Evolutionary conservation across 768 basidiomycete species (phyloP), one percentile per base, ranked within the genome.

Genomic region (Suillus weaverae): DNA sequence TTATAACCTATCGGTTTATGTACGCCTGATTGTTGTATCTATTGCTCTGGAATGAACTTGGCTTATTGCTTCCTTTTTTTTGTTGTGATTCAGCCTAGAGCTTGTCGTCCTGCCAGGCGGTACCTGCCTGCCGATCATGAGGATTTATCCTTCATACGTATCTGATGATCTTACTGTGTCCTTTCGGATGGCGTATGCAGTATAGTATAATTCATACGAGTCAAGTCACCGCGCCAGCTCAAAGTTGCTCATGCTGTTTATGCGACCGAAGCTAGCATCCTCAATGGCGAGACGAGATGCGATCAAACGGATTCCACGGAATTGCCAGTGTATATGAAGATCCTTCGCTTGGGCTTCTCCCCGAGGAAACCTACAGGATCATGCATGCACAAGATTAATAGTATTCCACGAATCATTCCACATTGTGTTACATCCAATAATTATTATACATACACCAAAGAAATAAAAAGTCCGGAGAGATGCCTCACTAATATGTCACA

Each of bases 371-470:
- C 10, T 41, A 20, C 38, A 59, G 26, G 39, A 59, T 32, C 38
- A 30, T 26, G 38, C 39, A 39, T 39, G 26, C 16, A 41, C 36
- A 59, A 59, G 26, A 30, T 18, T 59, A 4, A 59, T 26, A 22
- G 20, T 22, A 56, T 41, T 59, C 57, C 3, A 59, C 16, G 18
- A 30, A 61, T 44, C 57, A 61, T 61, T 62, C 39, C 57, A n/a
- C 44, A 26, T 44, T 30, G 53, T 61, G 39, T 63, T 63, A 63
- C 62, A 63, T 61, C 57, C 39, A 63, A 61, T 63, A 63, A 61
- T 59, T 22, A 59, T 33, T 20, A 63, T 63, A 63, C 62, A 63
- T 63, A 63, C 62, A 63, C 26, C 56, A 16, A 30, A 30, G 30
- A 51, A 38, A 63, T 63, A 56, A 35, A 54, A 33, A 61, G 41